These are phyloP conservation scores for Penicillium sp. DNA, from an alignment of 2,329 filamentous ascomycete species.

Conservation along the genomic window DNA sequence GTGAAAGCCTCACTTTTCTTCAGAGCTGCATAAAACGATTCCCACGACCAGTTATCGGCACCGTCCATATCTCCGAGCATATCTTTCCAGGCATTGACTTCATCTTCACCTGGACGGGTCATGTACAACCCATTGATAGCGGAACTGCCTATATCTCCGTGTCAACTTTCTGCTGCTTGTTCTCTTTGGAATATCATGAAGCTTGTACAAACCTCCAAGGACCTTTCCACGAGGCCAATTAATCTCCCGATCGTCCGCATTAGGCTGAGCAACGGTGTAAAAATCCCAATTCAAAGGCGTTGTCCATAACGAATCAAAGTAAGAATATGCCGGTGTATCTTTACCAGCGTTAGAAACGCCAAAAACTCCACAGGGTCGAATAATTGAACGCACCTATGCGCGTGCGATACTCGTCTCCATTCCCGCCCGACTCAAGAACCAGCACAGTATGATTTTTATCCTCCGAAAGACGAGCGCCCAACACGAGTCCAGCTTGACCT, in stretches of 20 bases:
- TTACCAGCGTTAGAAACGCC: constrained; percentile 1
- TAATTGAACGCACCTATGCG: constrained; percentile 27
- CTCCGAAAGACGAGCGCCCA: constrained; percentile 44
- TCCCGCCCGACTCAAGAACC: constrained; percentile 31
- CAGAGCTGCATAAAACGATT: constrained; percentile 34
- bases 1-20: constrained; percentile 29
- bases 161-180: background rate
- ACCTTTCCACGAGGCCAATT: constrained; percentile 35
- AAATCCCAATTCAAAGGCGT: constrained; percentile 35
- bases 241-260: constrained; percentile 28
- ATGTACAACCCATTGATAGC: constrained; percentile 37
- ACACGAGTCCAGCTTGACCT: constrained; percentile 53
- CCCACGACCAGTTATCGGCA: constrained; percentile 35
- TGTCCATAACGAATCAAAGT: constrained; percentile 35
- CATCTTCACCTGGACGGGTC: constrained; percentile 32
- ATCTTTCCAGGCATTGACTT: constrained; percentile 33
- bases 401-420: constrained; percentile 32
- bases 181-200: background rate
- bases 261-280: constrained; percentile 27
- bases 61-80: constrained; percentile 35
- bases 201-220: constrained; percentile 27
- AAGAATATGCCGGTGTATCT: constrained; percentile 35
- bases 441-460: constrained; percentile 35
- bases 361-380: background rate
- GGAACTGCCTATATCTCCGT: constrained; percentile 26